Evolutionary conservation across 352 stramenopile genomes (phyloP).

Genomic region (Thraustotheca clavata): DNA sequence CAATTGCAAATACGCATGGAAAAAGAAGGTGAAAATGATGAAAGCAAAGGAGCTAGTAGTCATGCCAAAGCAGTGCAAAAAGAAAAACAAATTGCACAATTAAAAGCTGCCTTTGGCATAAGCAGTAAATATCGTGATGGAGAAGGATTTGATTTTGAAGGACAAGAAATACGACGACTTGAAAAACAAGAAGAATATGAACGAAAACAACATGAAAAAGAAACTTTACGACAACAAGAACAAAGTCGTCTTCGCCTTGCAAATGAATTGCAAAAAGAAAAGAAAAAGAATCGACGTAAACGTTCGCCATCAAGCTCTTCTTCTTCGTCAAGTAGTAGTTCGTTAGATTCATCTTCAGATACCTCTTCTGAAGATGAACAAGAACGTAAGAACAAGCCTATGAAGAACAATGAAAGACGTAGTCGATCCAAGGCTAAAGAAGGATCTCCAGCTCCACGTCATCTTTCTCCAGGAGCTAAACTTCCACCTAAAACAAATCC

Average conservation of each 20-base stretch:
- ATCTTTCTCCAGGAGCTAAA: no score
- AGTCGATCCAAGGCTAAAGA: not conserved
- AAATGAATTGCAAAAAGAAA: not conserved
- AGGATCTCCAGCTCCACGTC: no score
- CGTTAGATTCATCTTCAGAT: not conserved
- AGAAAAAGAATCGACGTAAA: conserved; percentile 6
- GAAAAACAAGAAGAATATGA: conserved; percentile 29
- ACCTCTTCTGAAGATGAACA: not conserved
- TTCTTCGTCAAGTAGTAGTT: not conserved
- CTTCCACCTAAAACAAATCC: not conserved
- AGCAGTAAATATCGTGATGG: conserved; percentile 57
- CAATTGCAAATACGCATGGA: conserved; percentile 35
- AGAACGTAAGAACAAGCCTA: not conserved
- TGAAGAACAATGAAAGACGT: not conserved
- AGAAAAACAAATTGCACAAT: conserved; percentile 49
- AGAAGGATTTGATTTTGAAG: conserved; percentile 70
- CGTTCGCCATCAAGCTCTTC: not conserved
- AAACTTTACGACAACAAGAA: not conserved
- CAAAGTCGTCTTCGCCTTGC: not conserved
- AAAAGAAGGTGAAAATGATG: conserved; percentile 18
- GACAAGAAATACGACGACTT: conserved; percentile 49
- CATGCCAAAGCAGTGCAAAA: conserved; percentile 54
- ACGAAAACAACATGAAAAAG: not conserved
- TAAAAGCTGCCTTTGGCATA: conserved; percentile 68
- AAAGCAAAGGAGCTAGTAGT: conserved; percentile 29